Evolutionary conservation across 2,329 filamentous ascomycete genomes (phyloP), one percentile per base, ranked within the genome.

Genomic region (Trichoderma sp.): DNA sequence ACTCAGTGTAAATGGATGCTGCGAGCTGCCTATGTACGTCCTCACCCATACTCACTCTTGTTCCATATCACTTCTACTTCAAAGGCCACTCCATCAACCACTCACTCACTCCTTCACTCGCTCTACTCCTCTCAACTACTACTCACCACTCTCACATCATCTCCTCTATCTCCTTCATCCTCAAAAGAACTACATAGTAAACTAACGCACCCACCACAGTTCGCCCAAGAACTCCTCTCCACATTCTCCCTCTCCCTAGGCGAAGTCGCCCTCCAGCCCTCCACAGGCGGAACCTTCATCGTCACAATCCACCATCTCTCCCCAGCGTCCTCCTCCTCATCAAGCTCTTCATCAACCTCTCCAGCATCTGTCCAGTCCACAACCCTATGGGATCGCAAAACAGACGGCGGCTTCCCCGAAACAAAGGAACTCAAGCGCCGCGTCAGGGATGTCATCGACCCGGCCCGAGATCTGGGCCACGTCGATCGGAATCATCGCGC

Each of bases 1-100:
- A 97, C 93, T 0, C 94, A 97, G 83, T 98, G 94, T 82, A 93
- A 93, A 83, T 97, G 94, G 94, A 93, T 96, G 88, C 84, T 97
- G 12, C 85, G 94, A 73, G 93, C 94, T 43, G 93, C 93, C 76
- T 97, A 96, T 82, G 93, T 95, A 88, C 76, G 88, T 47, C 39
- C 18, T n/a, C 39, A 43, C 8, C 15, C 15, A 43, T 3, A 4
- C 6, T 43, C 36, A 43, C 3, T 18, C 6, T 47, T 11, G 39
- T 9, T n/a, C 39, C n/a, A n/a, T n/a, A n/a, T n/a, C n/a, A n/a
- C n/a, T n/a, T n/a, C n/a, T n/a, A n/a, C n/a, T n/a, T n/a, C n/a
- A n/a, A n/a, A n/a, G n/a, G n/a, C n/a, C n/a, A n/a, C n/a, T n/a
- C n/a, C n/a, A n/a, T n/a, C n/a, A n/a, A n/a, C n/a, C n/a, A n/a